These are phyloP conservation scores for Haplosporangium sp. DNA, from an alignment of 371 early-diverging fungal species.

Conservation along the genomic window DNA sequence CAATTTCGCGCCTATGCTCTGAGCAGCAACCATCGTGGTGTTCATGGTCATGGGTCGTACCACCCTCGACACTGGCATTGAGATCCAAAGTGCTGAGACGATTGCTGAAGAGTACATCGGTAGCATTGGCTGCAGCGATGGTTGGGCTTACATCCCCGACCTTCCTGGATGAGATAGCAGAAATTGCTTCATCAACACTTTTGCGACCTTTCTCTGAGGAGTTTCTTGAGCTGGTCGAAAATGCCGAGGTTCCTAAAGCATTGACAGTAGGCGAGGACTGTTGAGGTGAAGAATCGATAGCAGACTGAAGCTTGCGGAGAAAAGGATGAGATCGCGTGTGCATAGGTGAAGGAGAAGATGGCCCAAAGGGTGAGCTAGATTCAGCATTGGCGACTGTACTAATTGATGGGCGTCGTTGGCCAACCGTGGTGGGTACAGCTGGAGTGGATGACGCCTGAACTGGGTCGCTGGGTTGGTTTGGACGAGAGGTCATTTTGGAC, in stretches of 20 bases:
- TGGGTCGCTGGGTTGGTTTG: not conserved
- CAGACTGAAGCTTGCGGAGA: slow-evolving; percentile 41
- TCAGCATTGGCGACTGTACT: not conserved
- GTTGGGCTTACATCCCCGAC: slow-evolving; percentile 29
- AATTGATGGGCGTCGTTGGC: not conserved
- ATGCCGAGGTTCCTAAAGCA: slow-evolving; percentile 23
- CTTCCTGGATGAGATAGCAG: slow-evolving; percentile 3
- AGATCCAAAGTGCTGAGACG: slow-evolving; percentile 16
- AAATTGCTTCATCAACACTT: slow-evolving; percentile 17
- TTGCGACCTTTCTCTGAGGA: slow-evolving; percentile 3
- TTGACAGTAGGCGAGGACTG: not conserved
- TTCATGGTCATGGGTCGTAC: not conserved
- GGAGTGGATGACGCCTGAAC: not conserved
- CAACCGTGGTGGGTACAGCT: slow-evolving; percentile 2
- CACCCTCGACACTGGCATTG: slow-evolving; percentile 1
- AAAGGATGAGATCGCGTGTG: slow-evolving; percentile 40
- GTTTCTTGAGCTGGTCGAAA: slow-evolving; percentile 21
- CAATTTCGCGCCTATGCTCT: slow-evolving; percentile 12
- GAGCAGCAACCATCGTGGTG: slow-evolving; percentile 6
- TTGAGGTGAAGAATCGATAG: not conserved
- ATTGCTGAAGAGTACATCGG: slow-evolving; percentile 29
- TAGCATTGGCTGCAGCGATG: slow-evolving; percentile 28
- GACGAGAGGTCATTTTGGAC: slow-evolving; percentile 29
- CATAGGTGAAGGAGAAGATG: slow-evolving; percentile 14
- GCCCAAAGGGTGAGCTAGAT: not conserved